phyloP scores from a whole-genome alignment of 1,284 basidiomycete genomes.

The Pseudozyma sp. region DNA sequence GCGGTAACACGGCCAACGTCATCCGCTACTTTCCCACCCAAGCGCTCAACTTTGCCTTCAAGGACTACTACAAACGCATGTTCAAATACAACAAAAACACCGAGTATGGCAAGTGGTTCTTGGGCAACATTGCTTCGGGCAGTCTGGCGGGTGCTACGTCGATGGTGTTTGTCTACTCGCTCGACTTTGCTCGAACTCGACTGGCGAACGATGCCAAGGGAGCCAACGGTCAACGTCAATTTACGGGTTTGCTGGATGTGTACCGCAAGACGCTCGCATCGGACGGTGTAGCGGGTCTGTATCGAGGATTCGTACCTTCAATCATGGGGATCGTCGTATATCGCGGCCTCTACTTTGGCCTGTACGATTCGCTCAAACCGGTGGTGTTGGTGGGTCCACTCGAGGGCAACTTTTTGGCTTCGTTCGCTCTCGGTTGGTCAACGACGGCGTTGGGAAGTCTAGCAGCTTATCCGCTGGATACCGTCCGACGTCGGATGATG shows the following conservation, averaged over 20 bases:
- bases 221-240: conserved; percentile 67
- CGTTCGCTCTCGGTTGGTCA: conserved; percentile 68
- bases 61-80: conserved; percentile 69
- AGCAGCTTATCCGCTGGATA: conserved; percentile 69
- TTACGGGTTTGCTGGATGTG: conserved; percentile 69
- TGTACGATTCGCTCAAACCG: conserved; percentile 69
- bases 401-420: conserved; percentile 67
- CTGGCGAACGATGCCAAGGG: conserved; percentile 69
- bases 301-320: conserved; percentile 69
- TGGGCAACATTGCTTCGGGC: conserved; percentile 68
- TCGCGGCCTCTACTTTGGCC: conserved; percentile 69
- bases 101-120: conserved; percentile 67
- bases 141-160: conserved; percentile 69
- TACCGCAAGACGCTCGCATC: conserved; percentile 69
- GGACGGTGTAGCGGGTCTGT: conserved; percentile 69
- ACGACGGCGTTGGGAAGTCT: conserved; percentile 69
- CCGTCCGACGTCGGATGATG: conserved; percentile 69
- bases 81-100: conserved; percentile 67
- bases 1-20: conserved; percentile 69
- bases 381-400: conserved; percentile 66
- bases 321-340: conserved; percentile 69
- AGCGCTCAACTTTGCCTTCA: conserved; percentile 69
- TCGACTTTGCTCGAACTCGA: conserved; percentile 70
- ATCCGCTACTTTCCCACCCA: conserved; percentile 69
- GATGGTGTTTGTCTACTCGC: conserved; percentile 69